Base-by-base conservation (phyloP, 306 rosid species). In the Ormosia emarginata region DNA sequence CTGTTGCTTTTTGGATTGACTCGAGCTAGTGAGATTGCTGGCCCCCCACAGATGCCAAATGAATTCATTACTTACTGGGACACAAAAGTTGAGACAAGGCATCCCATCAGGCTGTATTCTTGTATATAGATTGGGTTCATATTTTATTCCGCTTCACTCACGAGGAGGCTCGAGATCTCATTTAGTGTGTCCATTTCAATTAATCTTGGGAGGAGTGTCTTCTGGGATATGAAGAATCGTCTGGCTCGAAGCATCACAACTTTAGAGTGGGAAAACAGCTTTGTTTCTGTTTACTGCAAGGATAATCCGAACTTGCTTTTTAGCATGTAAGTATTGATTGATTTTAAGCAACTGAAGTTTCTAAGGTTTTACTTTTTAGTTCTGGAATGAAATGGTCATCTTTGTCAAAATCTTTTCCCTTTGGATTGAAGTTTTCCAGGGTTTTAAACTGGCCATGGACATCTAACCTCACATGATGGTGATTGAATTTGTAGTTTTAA, bases 191-290 rank as follows among this genome's bases (percentile, higher is more conserved):
- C n/a, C n/a, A 71, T 72, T 84, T 56, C 90, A 93, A 98, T 96
- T 75, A 96, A 96, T 89, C 98, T 96, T 74, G 99, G 99, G 63
- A 92, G 99, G 80, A 96, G 99, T 92, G 99, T 96, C 74, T 96
- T 96, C 71, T 96, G 99, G 99, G 98, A 93, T 82, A 96, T 96
- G 99, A 96, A 96, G 88, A 96, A 96, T 40, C 99, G 99, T 76
- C 99, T 96, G 79, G 98, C 99, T 81, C 91, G 99, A 68, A 96
- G 99, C 82, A 92, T 96, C 82, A 96, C 99, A 55, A 96, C 99
- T 57, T 80, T 96, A 79, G 99, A 96, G 84, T 96, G 99, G 99
- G 99, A 96, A 85, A 96, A 96, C 86, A 90, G 99, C 85, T 96
- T 96, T 84, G 98, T 96, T 62, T 96, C 99, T 85, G 99, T 96